A percentile compares a stretch with the other conserved stretches of the same genome.
phyloP scores from a whole-genome alignment of 2,329 filamentous ascomycete species.

The Pseudogymnoascus sp. region DNA sequence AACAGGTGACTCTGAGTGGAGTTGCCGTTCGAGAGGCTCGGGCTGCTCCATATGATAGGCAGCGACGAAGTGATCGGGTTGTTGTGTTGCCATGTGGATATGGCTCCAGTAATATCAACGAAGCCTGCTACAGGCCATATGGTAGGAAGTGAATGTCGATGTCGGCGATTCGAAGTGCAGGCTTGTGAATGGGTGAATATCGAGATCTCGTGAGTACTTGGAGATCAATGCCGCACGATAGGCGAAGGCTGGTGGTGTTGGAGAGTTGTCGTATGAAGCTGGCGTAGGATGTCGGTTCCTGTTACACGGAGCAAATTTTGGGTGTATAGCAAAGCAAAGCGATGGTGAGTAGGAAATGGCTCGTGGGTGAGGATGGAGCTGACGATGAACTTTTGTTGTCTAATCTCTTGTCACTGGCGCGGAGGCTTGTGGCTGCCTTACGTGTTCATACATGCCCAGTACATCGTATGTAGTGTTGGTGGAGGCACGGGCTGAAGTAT shows the following conservation, averaged over 20 bases:
- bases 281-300: background rate
- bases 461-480: background rate
- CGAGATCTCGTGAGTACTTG: background rate
- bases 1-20: background rate
- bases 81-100: background rate
- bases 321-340: background rate
- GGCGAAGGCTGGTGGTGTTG: background rate
- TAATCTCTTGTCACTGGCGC: slow-evolving; percentile 2
- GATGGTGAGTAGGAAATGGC: background rate
- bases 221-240: background rate
- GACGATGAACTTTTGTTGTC: background rate
- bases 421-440: background rate
- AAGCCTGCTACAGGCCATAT: background rate
- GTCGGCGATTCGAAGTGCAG: background rate
- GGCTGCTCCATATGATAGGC: background rate
- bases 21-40: background rate
- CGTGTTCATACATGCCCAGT: background rate
- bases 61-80: background rate
- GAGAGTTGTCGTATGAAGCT: background rate
- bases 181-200: background rate
- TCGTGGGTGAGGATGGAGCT: background rate
- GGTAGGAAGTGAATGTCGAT: background rate
- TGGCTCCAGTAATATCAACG: background rate
- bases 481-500: background rate
- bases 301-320: slow-evolving; percentile 1